Evolutionary conservation across 371 early-diverging fungal species (phyloP).

Genomic region (Syncephalastrum racemosum): DNA sequence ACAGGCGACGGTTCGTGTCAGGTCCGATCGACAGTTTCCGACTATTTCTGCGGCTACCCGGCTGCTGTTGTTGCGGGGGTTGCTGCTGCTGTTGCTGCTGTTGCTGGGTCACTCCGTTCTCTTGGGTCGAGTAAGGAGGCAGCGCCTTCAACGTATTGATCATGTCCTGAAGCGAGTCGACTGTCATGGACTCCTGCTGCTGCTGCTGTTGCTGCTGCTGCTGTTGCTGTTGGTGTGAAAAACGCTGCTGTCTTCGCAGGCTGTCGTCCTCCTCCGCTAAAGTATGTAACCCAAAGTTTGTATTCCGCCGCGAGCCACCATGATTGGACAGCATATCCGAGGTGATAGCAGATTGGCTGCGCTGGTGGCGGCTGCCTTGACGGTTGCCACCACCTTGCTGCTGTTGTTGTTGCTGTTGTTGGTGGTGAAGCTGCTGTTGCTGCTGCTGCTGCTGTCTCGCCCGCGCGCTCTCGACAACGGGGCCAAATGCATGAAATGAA

Average conservation of each 20-base stretch:
- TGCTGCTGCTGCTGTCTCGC: slow-evolving; percentile 10
- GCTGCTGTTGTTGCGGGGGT: too few relatives aligned
- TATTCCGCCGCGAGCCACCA: slow-evolving; percentile 25
- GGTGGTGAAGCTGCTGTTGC: slow-evolving; percentile 19
- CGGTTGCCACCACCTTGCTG: slow-evolving; percentile 27
- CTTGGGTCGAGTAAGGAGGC: slow-evolving; percentile 38
- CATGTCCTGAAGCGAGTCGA: slow-evolving; percentile 54
- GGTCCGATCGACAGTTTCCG: slow-evolving; percentile 5
- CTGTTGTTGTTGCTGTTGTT: slow-evolving; percentile 8
- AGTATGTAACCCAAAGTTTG: slow-evolving; percentile 33
- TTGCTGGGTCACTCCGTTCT: slow-evolving; percentile 6
- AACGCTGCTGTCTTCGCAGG: slow-evolving; percentile 9
- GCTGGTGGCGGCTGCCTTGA: slow-evolving; percentile 31
- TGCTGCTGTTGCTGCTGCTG: slow-evolving; percentile 18
- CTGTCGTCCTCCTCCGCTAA: slow-evolving; percentile 31
- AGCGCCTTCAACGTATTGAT: slow-evolving; percentile 55
- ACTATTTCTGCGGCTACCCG: slow-evolving; percentile 16
- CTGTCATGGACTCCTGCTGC: slow-evolving; percentile 25
- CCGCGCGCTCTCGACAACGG: slow-evolving; percentile 9
- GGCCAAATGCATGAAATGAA: slow-evolving; percentile 30
- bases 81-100: too few relatives aligned
- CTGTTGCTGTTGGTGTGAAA: slow-evolving; percentile 19
- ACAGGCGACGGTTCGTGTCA: slow-evolving; percentile 12
- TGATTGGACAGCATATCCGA: slow-evolving; percentile 36
- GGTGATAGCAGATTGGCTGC: slow-evolving; percentile 39